Conservation (phyloP, 2,329 filamentous ascomycete species). For the Trichoderma atrobrunneum region DNA sequence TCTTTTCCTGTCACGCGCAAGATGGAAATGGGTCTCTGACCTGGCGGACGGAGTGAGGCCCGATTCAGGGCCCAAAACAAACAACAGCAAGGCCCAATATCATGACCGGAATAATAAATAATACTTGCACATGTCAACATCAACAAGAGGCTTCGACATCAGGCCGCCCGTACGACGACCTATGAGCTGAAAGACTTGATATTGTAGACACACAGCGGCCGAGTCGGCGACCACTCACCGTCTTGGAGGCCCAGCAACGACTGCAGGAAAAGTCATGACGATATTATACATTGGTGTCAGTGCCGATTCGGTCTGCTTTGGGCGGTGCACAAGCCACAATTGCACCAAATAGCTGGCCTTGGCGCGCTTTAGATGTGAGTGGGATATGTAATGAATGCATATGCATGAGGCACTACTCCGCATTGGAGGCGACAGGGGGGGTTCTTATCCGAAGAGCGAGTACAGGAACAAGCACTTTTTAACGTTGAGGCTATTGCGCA, state of each 20-base stretch:
- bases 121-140: conserved; percentile 1
- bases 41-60: neutral
- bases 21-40: neutral
- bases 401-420: conserved; percentile 6
- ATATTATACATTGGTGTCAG: conserved; percentile 17
- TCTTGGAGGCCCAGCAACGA: neutral
- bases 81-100: neutral
- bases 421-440: neutral
- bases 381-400: neutral
- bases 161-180: neutral
- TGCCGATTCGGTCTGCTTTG: conserved; percentile 11
- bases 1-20: neutral
- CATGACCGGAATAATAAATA: neutral
- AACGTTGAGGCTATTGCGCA: conserved; percentile 5
- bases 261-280: conserved; percentile 4
- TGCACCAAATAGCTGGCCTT: conserved; percentile 8
- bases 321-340: conserved; percentile 16
- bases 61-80: neutral
- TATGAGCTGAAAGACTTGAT: neutral
- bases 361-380: neutral
- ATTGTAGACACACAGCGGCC: neutral
- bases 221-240: neutral
- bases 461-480: neutral
- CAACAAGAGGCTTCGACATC: neutral
- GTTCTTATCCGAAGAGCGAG: conserved; percentile 1